Conservation (phyloP, 2,329 filamentous ascomycete genomes). For the Escovopsis sp. region DNA sequence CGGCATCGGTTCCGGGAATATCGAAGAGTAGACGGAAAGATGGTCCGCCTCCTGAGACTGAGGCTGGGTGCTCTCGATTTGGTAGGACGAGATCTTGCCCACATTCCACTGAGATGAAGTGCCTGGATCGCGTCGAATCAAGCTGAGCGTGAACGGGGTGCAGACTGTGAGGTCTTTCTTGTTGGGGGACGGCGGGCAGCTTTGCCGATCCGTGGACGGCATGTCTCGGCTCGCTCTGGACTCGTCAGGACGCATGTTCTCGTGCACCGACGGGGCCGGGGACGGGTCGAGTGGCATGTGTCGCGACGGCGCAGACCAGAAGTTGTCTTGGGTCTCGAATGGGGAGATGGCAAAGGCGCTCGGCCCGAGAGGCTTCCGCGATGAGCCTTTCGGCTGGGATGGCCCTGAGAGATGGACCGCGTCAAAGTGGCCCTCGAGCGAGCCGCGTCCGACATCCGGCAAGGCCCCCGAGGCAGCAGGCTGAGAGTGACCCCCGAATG, state of each 20-base stretch:
- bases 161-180: slow-evolving; percentile 15
- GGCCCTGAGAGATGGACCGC: slow-evolving; percentile 5
- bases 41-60: slow-evolving; percentile 10
- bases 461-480: slow-evolving; percentile 6
- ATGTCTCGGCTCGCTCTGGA: neutral
- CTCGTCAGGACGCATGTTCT: slow-evolving; percentile 1
- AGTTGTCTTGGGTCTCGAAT: neutral
- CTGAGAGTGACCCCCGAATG: slow-evolving; percentile 7
- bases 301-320: neutral
- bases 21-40: slow-evolving; percentile 11
- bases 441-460: slow-evolving; percentile 5
- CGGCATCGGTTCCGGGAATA: slow-evolving; percentile 2
- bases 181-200: slow-evolving; percentile 24
- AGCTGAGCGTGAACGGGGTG: slow-evolving; percentile 37
- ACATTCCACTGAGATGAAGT: slow-evolving; percentile 63
- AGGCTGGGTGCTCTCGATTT: slow-evolving; percentile 23
- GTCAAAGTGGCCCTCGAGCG: slow-evolving; percentile 1
- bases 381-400: slow-evolving; percentile 8
- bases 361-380: slow-evolving; percentile 17
- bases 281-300: neutral
- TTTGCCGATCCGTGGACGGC: neutral
- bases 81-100: slow-evolving; percentile 45
- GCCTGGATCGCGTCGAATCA: slow-evolving; percentile 61
- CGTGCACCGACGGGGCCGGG: neutral
- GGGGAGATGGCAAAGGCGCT: slow-evolving; percentile 7